Evolutionary conservation across 106 monocot species (phyloP).

Genomic region (Dioscorea alata): DNA sequence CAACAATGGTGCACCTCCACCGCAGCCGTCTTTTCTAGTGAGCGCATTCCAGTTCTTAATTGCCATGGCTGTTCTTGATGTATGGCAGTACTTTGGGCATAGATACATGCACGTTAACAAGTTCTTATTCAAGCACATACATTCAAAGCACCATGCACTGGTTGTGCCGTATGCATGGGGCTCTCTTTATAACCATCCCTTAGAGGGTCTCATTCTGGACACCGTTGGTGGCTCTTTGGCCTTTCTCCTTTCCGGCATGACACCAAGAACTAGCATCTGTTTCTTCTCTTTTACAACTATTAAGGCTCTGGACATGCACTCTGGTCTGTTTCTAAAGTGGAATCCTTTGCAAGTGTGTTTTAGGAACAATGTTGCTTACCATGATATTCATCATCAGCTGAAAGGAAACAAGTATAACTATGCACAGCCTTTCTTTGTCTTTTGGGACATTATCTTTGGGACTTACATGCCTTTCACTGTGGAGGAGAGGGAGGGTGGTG

Average conservation of each 20-base stretch:
- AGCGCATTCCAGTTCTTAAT: conserved; percentile 2
- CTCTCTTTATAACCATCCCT: conserved; percentile 6
- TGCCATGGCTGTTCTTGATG: conserved; percentile 2
- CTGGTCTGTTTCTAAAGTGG: background rate
- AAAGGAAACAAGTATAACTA: conserved; percentile 11
- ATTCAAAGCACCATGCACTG: conserved; percentile 8
- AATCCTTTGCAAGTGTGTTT: conserved; percentile 4
- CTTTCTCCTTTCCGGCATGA: conserved; percentile 12
- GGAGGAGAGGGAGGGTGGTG: conserved; percentile 7
- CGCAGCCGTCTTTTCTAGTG: background rate
- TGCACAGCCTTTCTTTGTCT: conserved; percentile 14
- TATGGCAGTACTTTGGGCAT: conserved; percentile 5
- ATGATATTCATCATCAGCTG: conserved; percentile 15
- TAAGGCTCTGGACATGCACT: background rate
- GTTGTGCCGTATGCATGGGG: conserved; percentile 6
- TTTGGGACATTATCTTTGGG: conserved; percentile 10
- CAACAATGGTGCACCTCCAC: too few species aligned
- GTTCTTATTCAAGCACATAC: conserved; percentile 9
- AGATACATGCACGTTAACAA: background rate
- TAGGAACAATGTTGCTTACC: conserved; percentile 8
- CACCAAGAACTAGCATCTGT: background rate
- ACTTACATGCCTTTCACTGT: conserved; percentile 13
- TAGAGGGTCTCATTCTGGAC: conserved; percentile 14
- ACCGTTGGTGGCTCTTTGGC: conserved; percentile 2
- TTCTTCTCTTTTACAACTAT: conserved; percentile 14